These are phyloP conservation scores for Venturia aucupariae DNA, from an alignment of 2,329 filamentous ascomycete species.

Conservation along the genomic window DNA sequence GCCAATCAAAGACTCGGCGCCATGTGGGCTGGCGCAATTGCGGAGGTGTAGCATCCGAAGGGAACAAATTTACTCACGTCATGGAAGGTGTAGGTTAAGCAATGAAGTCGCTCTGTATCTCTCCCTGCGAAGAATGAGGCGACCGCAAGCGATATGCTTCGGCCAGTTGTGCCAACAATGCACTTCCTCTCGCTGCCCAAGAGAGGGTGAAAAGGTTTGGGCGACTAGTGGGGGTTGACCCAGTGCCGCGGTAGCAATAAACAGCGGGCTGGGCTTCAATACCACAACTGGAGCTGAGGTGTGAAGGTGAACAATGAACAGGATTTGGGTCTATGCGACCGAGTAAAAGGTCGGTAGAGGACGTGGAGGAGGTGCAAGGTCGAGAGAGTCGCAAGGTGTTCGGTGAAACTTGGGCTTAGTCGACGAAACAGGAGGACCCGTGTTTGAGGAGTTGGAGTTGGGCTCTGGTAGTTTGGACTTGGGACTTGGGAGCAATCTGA, in stretches of 20 bases:
- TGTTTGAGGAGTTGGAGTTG: constrained; percentile 1
- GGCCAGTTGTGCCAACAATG: not conserved
- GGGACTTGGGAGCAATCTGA: not conserved
- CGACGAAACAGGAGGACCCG: not conserved
- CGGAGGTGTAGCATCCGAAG: not conserved
- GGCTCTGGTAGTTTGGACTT: not conserved
- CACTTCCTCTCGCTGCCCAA: not conserved
- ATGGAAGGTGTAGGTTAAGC: constrained; percentile 1
- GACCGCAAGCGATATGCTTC: not conserved
- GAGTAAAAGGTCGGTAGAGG: not conserved
- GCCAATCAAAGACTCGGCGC: not conserved
- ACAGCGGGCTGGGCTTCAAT: not conserved
- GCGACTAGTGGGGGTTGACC: constrained; percentile 2
- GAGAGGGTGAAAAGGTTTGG: not conserved
- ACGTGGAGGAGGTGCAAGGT: not conserved
- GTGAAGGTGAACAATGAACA: too few relatives aligned
- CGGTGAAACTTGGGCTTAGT: not conserved
- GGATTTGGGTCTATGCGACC: not conserved
- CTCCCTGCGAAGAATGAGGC: not conserved
- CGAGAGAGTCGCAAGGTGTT: not conserved
- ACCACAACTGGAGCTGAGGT: not conserved
- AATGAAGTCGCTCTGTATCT: constrained; percentile 2
- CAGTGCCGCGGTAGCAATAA: not conserved
- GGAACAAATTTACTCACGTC: constrained; percentile 1
- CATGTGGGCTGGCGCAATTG: not conserved